Conservation (phyloP, 1,284 basidiomycete genomes). For the Phaffia rhodozyma region DNA sequence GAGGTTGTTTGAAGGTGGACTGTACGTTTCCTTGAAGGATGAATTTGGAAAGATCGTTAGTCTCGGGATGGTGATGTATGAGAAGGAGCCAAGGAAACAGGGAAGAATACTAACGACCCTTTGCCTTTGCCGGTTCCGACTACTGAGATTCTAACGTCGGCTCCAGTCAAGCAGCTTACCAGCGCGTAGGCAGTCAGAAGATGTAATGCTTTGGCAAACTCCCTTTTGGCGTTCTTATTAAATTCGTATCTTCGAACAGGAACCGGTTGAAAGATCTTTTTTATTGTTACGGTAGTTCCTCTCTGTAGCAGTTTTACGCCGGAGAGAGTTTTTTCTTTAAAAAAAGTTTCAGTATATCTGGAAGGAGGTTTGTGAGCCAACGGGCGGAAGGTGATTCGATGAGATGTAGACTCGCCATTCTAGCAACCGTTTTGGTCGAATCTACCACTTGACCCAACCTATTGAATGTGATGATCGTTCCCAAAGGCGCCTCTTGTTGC, state of each 20-base stretch:
- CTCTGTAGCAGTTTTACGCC: conserved; percentile 40
- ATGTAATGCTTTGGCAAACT: conserved; percentile 72
- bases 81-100: conserved; percentile 6
- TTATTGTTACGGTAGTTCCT: conserved; percentile 72
- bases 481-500: conserved; percentile 56
- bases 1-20: conserved; percentile 65
- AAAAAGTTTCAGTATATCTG: conserved; percentile 4
- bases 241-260: conserved; percentile 90
- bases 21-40: conserved; percentile 49
- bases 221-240: conserved; percentile 76
- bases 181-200: conserved; percentile 84
- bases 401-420: conserved; percentile 48
- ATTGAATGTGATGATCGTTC: conserved; percentile 61
- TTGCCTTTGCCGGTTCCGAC: neutral
- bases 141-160: no score
- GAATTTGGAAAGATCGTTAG: conserved; percentile 14
- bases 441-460: conserved; percentile 47
- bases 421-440: conserved; percentile 48
- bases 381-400: neutral
- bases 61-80: conserved; percentile 3
- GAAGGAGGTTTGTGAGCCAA: neutral
- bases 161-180: conserved; percentile 32
- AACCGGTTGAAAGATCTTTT: conserved; percentile 63
- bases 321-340: neutral
- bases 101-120: neutral